A percentile compares a stretch with the other conserved stretches of the same genome.
These are phyloP conservation scores for Sungouiella thailandica DNA, from an alignment of 805 yeast species.

Conservation along the genomic window DNA sequence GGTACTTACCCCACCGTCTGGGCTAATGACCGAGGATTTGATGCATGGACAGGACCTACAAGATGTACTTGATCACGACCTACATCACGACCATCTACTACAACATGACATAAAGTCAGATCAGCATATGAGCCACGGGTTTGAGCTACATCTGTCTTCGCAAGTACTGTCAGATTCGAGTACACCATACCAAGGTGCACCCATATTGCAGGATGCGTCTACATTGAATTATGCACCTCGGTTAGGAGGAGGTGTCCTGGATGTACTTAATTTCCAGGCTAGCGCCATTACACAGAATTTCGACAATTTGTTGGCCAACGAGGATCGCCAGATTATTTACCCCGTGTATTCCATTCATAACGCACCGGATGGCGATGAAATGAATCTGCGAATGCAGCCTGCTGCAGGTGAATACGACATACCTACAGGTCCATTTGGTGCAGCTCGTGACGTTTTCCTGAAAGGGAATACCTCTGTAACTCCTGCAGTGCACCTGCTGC, in stretches of 20 bases:
- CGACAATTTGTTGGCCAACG: slow-evolving; percentile 27
- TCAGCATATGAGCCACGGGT: background rate
- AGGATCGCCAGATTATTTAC: slow-evolving; percentile 30
- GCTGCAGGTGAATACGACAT: background rate
- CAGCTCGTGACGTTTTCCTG: background rate
- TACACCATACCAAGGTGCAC: background rate
- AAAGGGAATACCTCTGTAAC: background rate
- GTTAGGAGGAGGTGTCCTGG: slow-evolving; percentile 10
- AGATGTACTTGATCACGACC: background rate
- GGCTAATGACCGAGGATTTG: background rate
- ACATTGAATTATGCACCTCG: background rate
- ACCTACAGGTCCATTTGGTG: background rate
- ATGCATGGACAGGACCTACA: background rate
- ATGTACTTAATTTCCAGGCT: slow-evolving; percentile 12
- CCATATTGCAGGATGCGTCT: too few relatives aligned
- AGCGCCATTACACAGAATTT: slow-evolving; percentile 21
- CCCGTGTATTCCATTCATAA: slow-evolving; percentile 29
- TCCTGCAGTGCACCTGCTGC: background rate
- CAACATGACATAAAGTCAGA: too few relatives aligned
- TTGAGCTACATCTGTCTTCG: too few relatives aligned
- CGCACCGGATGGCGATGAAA: slow-evolving; percentile 1
- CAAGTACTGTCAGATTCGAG: too few relatives aligned
- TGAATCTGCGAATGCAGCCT: background rate
- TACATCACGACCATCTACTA: background rate
- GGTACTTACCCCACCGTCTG: background rate